These are phyloP conservation scores for Mycena rosella DNA, from an alignment of 768 basidiomycete genomes.

Conservation along the genomic window DNA sequence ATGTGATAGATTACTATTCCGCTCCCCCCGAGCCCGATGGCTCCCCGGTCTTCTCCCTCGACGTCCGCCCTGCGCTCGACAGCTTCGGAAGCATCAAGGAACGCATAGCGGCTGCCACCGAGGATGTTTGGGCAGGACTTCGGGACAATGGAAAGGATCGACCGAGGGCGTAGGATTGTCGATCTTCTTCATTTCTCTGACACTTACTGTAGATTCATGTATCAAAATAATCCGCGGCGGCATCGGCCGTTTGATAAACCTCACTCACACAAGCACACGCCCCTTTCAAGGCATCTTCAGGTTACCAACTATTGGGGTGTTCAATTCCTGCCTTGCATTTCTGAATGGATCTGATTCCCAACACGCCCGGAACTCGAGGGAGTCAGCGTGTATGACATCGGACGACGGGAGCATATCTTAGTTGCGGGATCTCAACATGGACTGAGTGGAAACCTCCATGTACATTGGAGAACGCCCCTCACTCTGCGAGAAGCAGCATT, in stretches of 20 bases:
- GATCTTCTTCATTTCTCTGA: background rate
- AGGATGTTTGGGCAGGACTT: conserved; percentile 72
- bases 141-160: conserved; percentile 49
- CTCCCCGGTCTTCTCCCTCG: conserved; percentile 94
- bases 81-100: conserved; percentile 81
- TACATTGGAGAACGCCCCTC: too few relatives aligned
- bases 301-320: too few relatives aligned
- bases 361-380: too few relatives aligned
- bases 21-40: conserved; percentile 92
- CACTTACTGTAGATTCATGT: conserved; percentile 10
- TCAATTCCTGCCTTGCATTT: too few relatives aligned
- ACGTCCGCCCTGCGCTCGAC: conserved; percentile 96
- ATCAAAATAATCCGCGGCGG: conserved; percentile 20
- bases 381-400: too few relatives aligned
- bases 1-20: conserved; percentile 99
- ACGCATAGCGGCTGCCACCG: conserved; percentile 76
- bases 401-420: too few relatives aligned
- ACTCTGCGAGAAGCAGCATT: too few relatives aligned
- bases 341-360: too few relatives aligned
- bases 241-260: background rate
- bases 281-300: too few relatives aligned
- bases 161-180: conserved; percentile 11
- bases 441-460: too few relatives aligned
- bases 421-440: too few relatives aligned
- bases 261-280: background rate